Conservation (phyloP, 306 rosid species). For the Cucurbita moschata region DNA sequence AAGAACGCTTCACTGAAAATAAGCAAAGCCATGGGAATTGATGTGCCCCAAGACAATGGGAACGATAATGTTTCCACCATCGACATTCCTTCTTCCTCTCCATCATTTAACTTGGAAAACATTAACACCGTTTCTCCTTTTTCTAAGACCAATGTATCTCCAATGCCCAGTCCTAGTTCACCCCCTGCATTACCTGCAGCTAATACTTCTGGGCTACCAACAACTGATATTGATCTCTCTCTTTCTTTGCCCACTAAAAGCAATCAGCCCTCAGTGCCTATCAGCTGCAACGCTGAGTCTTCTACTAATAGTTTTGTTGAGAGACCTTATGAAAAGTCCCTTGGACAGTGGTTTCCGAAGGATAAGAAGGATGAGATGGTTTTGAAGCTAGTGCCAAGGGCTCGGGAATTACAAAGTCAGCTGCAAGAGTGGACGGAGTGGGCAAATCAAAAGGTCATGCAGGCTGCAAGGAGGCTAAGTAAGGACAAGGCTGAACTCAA, state of each 20-base stretch:
- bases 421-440: slow-evolving; percentile 91
- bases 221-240: slow-evolving; percentile 61
- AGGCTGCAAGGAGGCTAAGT: slow-evolving; percentile 79
- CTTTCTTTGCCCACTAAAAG: slow-evolving; percentile 48
- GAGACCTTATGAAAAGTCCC: slow-evolving; percentile 43
- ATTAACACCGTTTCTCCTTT: slow-evolving; percentile 19
- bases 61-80: slow-evolving; percentile 28
- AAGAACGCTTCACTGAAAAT: slow-evolving; percentile 58
- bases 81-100: slow-evolving; percentile 26
- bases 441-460: slow-evolving; percentile 95
- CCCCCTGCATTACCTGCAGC: slow-evolving; percentile 1
- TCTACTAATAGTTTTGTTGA: slow-evolving; percentile 27
- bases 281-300: slow-evolving; percentile 23
- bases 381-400: slow-evolving; percentile 54
- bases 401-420: slow-evolving; percentile 59
- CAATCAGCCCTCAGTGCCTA: slow-evolving; percentile 23
- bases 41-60: slow-evolving; percentile 37
- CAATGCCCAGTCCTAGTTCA: slow-evolving; percentile 8
- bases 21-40: slow-evolving; percentile 58
- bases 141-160: slow-evolving; percentile 11
- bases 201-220: slow-evolving; percentile 22
- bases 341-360: slow-evolving; percentile 44
- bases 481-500: slow-evolving; percentile 79
- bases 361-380: slow-evolving; percentile 81
- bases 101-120: slow-evolving; percentile 28